Conservation (phyloP, 257 asterid species). For the Lithospermum erythrorhizon region DNA sequence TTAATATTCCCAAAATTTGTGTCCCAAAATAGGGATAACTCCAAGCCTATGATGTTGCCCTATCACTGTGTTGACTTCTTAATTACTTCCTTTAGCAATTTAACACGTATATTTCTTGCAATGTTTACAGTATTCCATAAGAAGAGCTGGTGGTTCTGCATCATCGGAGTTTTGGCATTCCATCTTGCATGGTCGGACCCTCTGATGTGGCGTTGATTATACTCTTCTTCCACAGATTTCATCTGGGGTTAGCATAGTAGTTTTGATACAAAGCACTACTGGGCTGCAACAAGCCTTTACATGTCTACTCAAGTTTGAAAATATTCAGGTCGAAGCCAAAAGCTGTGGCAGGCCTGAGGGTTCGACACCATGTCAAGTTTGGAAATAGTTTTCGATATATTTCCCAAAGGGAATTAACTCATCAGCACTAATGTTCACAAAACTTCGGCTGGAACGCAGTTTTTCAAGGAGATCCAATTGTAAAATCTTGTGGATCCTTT, state of each 20-base stretch:
- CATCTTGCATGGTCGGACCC: slow-evolving; percentile 18
- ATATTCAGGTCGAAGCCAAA: slow-evolving; percentile 38
- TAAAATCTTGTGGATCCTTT: slow-evolving; percentile 13
- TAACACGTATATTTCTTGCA: slow-evolving; percentile 16
- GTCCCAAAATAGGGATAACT: not conserved
- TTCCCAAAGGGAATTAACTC: slow-evolving; percentile 38
- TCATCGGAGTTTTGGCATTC: slow-evolving; percentile 22
- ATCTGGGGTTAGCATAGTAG: slow-evolving; percentile 6
- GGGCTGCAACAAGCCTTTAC: slow-evolving; percentile 11
- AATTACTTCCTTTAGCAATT: not conserved
- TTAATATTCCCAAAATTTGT: not conserved
- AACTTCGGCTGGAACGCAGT: slow-evolving; percentile 28
- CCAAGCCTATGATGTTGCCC: not conserved
- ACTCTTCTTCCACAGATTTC: slow-evolving; percentile 12
- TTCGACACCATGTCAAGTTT: slow-evolving; percentile 13
- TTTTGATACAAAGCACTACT: slow-evolving; percentile 13
- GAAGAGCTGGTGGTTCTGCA: slow-evolving; percentile 21
- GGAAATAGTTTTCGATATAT: slow-evolving; percentile 19
- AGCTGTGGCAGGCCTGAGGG: slow-evolving; percentile 32
- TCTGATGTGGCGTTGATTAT: slow-evolving; percentile 1
- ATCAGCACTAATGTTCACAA: slow-evolving; percentile 9
- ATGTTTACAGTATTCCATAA: slow-evolving; percentile 17
- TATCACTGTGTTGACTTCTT: not conserved
- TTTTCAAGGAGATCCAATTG: slow-evolving; percentile 60
- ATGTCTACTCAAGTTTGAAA: slow-evolving; percentile 15